Evolutionary conservation across 2,329 filamentous ascomycete species (phyloP).

Genomic region (Xylariaceae sp.): DNA sequence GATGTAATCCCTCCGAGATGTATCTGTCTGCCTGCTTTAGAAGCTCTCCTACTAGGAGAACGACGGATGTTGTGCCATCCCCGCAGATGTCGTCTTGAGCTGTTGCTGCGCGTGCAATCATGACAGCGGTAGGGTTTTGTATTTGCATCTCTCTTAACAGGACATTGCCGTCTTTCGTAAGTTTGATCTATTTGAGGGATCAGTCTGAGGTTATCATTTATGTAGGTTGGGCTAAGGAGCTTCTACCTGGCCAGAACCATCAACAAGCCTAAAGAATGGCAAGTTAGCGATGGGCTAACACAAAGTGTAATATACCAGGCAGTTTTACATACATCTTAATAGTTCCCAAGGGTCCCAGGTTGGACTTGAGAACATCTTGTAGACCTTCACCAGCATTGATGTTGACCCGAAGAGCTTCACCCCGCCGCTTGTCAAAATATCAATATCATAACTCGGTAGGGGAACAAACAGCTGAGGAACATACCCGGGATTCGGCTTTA

Average conservation of each 20-base stretch:
- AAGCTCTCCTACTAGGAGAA: constrained; percentile 92
- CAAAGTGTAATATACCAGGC: constrained; percentile 5
- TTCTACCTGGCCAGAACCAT: constrained; percentile 69
- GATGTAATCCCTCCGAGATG: constrained; percentile 95
- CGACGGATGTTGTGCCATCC: constrained; percentile 95
- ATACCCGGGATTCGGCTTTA: constrained; percentile 95
- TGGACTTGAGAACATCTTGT: constrained; percentile 93
- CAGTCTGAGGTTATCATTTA: constrained; percentile 15
- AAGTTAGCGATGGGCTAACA: constrained; percentile 31
- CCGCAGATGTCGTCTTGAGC: constrained; percentile 98
- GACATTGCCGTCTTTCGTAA: constrained; percentile 98
- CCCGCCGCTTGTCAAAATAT: constrained; percentile 71
- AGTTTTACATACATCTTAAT: constrained; percentile 78
- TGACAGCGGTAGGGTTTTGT: constrained; percentile 95
- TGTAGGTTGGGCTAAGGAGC: constrained; percentile 17
- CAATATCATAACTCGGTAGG: constrained; percentile 40
- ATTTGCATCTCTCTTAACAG: constrained; percentile 83
- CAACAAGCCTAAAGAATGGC: constrained; percentile 59
- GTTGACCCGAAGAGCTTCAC: constrained; percentile 95
- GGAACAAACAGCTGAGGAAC: constrained; percentile 40
- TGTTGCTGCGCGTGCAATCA: constrained; percentile 82
- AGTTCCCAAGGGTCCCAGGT: constrained; percentile 89
- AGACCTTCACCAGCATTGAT: constrained; percentile 94
- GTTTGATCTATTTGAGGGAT: constrained; percentile 73
- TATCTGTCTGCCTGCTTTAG: constrained; percentile 97